Evolutionary conservation across 2,329 filamentous ascomycete genomes (phyloP).

Genomic region (Pestalotiopsis sp.): DNA sequence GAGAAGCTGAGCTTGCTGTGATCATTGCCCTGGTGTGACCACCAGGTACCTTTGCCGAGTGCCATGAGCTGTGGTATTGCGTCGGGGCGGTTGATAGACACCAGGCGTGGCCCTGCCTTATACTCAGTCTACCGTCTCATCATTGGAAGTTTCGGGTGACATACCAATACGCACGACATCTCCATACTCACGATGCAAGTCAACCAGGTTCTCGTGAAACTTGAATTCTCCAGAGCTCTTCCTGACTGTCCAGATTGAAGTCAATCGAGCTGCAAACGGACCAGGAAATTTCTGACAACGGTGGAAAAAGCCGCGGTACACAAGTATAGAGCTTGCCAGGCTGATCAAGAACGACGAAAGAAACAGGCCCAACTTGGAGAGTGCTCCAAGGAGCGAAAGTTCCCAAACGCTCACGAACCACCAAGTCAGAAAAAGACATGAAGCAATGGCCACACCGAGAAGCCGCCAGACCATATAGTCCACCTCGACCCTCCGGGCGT

Average conservation of each 20-base stretch:
- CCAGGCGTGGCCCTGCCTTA: conserved; percentile 10
- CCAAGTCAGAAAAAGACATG: not conserved
- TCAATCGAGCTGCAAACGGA: conserved; percentile 12
- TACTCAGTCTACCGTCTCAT: not conserved
- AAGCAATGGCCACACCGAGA: not conserved
- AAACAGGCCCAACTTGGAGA: not conserved
- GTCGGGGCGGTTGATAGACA: conserved; percentile 15
- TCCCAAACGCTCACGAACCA: not conserved
- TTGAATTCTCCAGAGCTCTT: conserved; percentile 12
- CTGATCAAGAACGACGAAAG: not conserved
- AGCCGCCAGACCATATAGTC: conserved; percentile 12
- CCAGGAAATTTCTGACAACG: conserved; percentile 14
- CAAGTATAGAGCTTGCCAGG: conserved; percentile 9
- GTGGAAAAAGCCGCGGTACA: conserved; percentile 16
- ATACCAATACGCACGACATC: conserved; percentile 16
- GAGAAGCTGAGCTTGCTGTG: conserved; percentile 13
- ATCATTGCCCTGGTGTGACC: conserved; percentile 12
- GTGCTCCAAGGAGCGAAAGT: not conserved
- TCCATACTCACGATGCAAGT: conserved; percentile 11
- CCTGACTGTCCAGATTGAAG: conserved; percentile 13
- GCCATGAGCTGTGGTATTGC: conserved; percentile 9
- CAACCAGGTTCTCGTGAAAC: conserved; percentile 6
- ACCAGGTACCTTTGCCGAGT: conserved; percentile 13
- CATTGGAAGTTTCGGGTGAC: not conserved
- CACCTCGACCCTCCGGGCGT: conserved; percentile 15